Evolutionary conservation across 2,329 filamentous ascomycete genomes (phyloP), one percentile per base, ranked within the genome.

Genomic region (Fusarium protoensiforme): DNA sequence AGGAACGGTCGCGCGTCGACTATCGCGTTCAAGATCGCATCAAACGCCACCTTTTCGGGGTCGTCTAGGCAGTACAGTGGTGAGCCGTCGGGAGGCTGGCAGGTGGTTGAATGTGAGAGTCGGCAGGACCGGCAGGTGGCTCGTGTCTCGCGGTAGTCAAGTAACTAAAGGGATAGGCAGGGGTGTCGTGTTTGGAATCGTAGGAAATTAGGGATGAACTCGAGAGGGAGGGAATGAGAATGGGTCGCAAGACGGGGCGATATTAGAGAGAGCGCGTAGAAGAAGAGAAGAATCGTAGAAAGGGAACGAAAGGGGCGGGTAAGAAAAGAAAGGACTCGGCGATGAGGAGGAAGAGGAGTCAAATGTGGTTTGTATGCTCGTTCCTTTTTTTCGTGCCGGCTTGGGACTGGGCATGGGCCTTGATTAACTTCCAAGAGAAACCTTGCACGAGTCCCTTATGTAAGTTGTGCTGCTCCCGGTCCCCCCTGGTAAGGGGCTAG

Each of bases 131-230:
- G 75, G 74, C 64, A 65, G 64, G 65, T 73, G 69, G 72, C 75
- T 78, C 76, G 76, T 74, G 75, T 78, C 70, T 66, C 61, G 67
- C 72, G 68, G 61, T 60, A 72, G 65, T 76, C 68, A 69, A 74
- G 64, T 58, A 73, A 67, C 66, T 65, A 73, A 76, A 75, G 76
- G 72, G 76, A 69, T 65, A 53, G 64, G 67, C 64, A 65, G 63
- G 67, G 67, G 57, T 68, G 46, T 43, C 60, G 39, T 54, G 69
- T 65, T 65, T 57, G 59, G 67, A 70, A 61, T 66, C 41, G 63
- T 53, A 64, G 66, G 54, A 67, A 62, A 67, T 64, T 65, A 48
- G 41, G 58, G 63, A 60, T 59, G 53, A 61, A 60, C 63, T 53
- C 38, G 27, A 59, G 56, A 64, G 48, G 59, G 70, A 67, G 53